Evolutionary conservation across 2,329 filamentous ascomycete genomes (phyloP).

Genomic region (Dothistroma septosporum): DNA sequence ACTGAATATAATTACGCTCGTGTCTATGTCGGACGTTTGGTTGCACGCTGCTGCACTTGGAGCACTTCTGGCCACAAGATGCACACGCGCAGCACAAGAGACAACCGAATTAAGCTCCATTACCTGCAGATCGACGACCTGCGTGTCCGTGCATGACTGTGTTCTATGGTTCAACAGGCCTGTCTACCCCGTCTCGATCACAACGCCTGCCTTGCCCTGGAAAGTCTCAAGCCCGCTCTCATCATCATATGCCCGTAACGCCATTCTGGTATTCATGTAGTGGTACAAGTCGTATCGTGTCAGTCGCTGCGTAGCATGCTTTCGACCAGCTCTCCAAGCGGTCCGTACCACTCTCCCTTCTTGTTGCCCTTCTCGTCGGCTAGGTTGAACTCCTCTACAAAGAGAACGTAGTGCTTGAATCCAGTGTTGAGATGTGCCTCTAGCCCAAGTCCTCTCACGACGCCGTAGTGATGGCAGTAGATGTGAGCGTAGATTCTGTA

Average conservation of each 20-base stretch:
- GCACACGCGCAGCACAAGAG: not conserved
- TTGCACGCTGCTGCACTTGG: not conserved
- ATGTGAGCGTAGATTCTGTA: slow-evolving; percentile 97
- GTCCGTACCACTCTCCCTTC: slow-evolving; percentile 83
- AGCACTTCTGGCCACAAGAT: not conserved
- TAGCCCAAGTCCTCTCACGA: slow-evolving; percentile 88
- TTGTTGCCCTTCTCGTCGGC: slow-evolving; percentile 68
- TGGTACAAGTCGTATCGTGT: slow-evolving; percentile 4
- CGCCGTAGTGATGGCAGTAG: slow-evolving; percentile 97
- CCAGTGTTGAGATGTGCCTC: slow-evolving; percentile 98
- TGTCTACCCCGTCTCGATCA: not conserved
- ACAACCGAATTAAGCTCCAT: not conserved
- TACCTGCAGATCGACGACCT: not conserved
- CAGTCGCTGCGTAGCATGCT: slow-evolving; percentile 94
- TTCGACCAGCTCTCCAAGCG: slow-evolving; percentile 89
- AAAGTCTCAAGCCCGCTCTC: not conserved
- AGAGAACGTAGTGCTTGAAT: slow-evolving; percentile 99
- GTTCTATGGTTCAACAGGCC: not conserved
- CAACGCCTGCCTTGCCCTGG: not conserved
- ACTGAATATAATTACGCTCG: not conserved
- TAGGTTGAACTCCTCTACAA: slow-evolving; percentile 92
- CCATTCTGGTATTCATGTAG: not conserved
- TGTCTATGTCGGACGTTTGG: not conserved
- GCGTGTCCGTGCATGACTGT: not conserved
- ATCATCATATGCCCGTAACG: slow-evolving; percentile 2